phyloP scores from a whole-genome alignment of 2,329 filamentous ascomycete species.

The Xylariaceae sp. region DNA sequence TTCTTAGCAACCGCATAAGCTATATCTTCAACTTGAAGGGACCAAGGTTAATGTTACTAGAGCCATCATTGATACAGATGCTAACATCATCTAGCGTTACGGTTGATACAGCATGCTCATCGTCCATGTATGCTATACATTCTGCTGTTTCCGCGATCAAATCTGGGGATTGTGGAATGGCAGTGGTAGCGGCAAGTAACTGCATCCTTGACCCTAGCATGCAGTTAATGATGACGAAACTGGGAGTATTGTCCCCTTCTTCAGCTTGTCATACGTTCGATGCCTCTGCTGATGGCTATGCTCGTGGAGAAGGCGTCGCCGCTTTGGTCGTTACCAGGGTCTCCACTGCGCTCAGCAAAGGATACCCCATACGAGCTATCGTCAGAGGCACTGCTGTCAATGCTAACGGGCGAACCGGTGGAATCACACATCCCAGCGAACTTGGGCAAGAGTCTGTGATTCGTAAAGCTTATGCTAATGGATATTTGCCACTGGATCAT shows the following conservation, averaged over 20 bases:
- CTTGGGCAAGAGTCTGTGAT: slow-evolving; percentile 31
- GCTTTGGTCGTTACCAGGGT: slow-evolving; percentile 30
- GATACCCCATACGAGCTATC: slow-evolving; percentile 24
- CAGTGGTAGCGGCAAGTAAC: slow-evolving; percentile 39
- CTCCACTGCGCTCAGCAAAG: slow-evolving; percentile 15
- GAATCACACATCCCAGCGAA: slow-evolving; percentile 30
- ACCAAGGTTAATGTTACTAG: slow-evolving; percentile 38
- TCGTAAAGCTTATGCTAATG: slow-evolving; percentile 27
- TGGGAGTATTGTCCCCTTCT: slow-evolving; percentile 29
- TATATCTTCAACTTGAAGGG: slow-evolving; percentile 41
- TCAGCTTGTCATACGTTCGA: slow-evolving; percentile 32
- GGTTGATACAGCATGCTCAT: slow-evolving; percentile 47
- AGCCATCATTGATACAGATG: background rate
- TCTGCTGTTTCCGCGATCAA: slow-evolving; percentile 28
- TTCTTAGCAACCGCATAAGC: slow-evolving; percentile 36
- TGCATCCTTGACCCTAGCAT: slow-evolving; percentile 34
- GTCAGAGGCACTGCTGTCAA: slow-evolving; percentile 31
- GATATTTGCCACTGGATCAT: slow-evolving; percentile 19
- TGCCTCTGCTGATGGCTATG: slow-evolving; percentile 32
- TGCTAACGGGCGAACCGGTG: slow-evolving; percentile 30
- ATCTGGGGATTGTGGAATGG: slow-evolving; percentile 29
- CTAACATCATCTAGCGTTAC: slow-evolving; percentile 37
- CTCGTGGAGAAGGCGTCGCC: slow-evolving; percentile 27
- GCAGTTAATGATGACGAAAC: slow-evolving; percentile 21
- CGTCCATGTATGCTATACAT: slow-evolving; percentile 41